Percentiles rank a stretch among this genome's conserved stretches.
Evolutionary conservation across 129 eudicot species (phyloP).

Genomic region (Solidago caesia): DNA sequence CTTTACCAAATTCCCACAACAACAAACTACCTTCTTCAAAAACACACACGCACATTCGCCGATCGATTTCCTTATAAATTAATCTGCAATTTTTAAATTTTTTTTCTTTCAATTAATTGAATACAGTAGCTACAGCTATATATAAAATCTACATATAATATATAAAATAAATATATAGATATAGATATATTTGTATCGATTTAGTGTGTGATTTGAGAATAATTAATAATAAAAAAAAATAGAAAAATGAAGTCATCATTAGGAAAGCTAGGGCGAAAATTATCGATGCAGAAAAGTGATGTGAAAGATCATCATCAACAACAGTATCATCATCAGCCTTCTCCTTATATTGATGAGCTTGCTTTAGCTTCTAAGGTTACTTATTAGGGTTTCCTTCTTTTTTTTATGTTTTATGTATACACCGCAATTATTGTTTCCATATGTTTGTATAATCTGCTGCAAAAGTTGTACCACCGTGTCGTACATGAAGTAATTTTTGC

Average conservation of each 20-base stretch:
- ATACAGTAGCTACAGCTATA: too few species aligned
- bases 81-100: too few species aligned
- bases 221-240: not conserved
- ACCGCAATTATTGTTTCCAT: too few species aligned
- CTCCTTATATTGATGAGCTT: slow-evolving; percentile 54
- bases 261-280: slow-evolving; percentile 51
- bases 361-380: slow-evolving; percentile 72
- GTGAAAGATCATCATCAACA: slow-evolving; percentile 36
- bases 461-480: too few species aligned
- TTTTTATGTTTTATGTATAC: not conserved
- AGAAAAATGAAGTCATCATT: slow-evolving; percentile 62
- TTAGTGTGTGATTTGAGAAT: slow-evolving; percentile 3
- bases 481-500: not conserved
- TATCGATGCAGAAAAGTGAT: slow-evolving; percentile 57
- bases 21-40: too few species aligned
- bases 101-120: too few species aligned
- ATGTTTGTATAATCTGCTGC: too few species aligned
- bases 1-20: too few species aligned
- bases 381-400: slow-evolving; percentile 8
- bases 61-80: too few species aligned
- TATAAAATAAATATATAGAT: not conserved
- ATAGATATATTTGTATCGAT: slow-evolving; percentile 4
- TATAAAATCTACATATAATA: too few species aligned
- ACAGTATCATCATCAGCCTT: slow-evolving; percentile 40
- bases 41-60: too few species aligned